phyloP scores from a whole-genome alignment of 495 filamentous ascomycete species.

The Podospora pseudoanserina region DNA sequence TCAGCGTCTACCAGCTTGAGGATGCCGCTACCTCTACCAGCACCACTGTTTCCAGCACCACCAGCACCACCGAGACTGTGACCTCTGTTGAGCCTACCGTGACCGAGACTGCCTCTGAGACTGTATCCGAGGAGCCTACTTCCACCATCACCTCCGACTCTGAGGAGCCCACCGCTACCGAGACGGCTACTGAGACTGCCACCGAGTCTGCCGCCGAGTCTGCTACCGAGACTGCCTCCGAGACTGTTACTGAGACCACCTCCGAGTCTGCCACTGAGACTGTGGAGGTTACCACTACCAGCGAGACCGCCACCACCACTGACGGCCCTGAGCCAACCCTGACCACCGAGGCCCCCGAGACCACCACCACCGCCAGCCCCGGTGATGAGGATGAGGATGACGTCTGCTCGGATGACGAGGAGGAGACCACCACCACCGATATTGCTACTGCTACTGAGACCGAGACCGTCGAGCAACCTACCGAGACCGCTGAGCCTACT shows the following conservation, averaged over 20 bases:
- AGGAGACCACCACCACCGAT: constrained; percentile 9
- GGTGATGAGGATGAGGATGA: constrained; percentile 19
- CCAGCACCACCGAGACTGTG: constrained; percentile 30
- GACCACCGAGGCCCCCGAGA: constrained; percentile 9
- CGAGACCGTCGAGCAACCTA: constrained; percentile 9
- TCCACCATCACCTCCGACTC: constrained; percentile 6
- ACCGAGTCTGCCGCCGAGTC: neutral
- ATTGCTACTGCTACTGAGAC: constrained; percentile 16
- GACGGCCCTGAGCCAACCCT: constrained; percentile 2
- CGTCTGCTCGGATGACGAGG: constrained; percentile 17
- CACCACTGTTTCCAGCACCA: constrained; percentile 10
- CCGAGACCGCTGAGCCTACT: neutral
- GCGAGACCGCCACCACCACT: constrained; percentile 5
- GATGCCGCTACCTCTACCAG: constrained; percentile 38
- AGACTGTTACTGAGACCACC: neutral
- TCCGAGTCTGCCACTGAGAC: neutral
- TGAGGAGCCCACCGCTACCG: constrained; percentile 17
- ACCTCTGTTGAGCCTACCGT: constrained; percentile 20
- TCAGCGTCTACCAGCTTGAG: constrained; percentile 47
- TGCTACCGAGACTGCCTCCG: neutral
- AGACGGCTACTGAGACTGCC: neutral
- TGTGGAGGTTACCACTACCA: neutral
- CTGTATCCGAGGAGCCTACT: constrained; percentile 12
- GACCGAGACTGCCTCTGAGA: constrained; percentile 11
- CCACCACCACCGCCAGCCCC: constrained; percentile 24